A percentile compares a stretch with the other conserved stretches of the same genome.
phyloP scores from a whole-genome alignment of 1,284 basidiomycete species.

The Psilocybe mexicana region DNA sequence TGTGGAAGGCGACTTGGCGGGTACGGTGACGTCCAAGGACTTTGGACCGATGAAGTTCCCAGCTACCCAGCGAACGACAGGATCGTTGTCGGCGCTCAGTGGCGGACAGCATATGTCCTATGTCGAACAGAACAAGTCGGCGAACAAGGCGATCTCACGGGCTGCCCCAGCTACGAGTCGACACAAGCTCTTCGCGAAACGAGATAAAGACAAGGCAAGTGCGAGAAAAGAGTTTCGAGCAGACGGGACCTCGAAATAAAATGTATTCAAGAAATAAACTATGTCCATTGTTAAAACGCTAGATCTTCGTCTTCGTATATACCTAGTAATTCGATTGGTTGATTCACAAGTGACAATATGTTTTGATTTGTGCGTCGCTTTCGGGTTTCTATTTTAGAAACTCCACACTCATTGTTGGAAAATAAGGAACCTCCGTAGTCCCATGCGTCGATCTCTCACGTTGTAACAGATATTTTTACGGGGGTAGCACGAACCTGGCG shows the following conservation, averaged over 20 bases:
- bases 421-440: not conserved
- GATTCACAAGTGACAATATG: too few species aligned
- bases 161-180: constrained; percentile 51
- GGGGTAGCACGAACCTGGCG: not conserved
- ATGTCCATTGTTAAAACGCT: not conserved
- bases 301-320: not conserved
- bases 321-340: not conserved
- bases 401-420: not conserved
- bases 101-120: constrained; percentile 91
- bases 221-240: constrained; percentile 52
- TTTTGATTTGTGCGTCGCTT: not conserved
- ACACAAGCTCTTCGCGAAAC: constrained; percentile 82
- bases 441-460: not conserved
- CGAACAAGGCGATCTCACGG: constrained; percentile 82
- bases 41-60: constrained; percentile 67
- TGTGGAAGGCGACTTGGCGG: constrained; percentile 77
- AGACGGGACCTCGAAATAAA: not conserved
- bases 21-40: constrained; percentile 77
- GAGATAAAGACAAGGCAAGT: constrained; percentile 65
- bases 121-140: constrained; percentile 88
- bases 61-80: constrained; percentile 80
- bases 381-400: not conserved
- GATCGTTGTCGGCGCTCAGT: constrained; percentile 82
- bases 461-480: not conserved
- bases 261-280: too few species aligned